phyloP scores from a whole-genome alignment of 345 rosid species.

The Litchi chinensis region DNA sequence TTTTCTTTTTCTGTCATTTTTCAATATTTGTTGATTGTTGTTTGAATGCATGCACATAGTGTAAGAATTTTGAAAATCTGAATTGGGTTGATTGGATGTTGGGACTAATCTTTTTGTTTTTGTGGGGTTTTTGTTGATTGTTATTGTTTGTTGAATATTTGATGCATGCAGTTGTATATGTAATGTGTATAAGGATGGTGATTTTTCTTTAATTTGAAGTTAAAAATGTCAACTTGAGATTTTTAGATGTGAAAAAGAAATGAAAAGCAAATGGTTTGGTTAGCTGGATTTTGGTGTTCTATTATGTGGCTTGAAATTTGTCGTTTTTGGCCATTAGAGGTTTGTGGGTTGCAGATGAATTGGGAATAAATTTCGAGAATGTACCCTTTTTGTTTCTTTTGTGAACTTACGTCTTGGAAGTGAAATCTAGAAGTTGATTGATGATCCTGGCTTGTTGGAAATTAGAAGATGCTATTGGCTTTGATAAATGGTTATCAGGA shows the following conservation, averaged over 20 bases:
- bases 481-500: background rate
- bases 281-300: background rate
- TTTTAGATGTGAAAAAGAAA: too few species aligned
- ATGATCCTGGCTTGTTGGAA: background rate
- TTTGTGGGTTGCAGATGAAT: background rate
- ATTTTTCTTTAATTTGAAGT: background rate
- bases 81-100: background rate
- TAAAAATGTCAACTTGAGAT: background rate
- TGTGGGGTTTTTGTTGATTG: background rate
- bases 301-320: background rate
- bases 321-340: background rate
- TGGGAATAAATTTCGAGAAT: background rate
- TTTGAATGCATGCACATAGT: background rate
- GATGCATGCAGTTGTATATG: background rate
- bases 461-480: background rate
- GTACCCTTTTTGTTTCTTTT: background rate
- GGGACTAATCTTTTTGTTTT: background rate
- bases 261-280: background rate
- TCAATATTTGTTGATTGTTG: background rate
- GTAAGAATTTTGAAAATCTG: background rate
- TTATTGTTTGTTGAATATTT: background rate
- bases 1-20: background rate
- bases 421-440: background rate
- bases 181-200: background rate
- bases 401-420: background rate